Conservation (phyloP, 2,329 filamentous ascomycete species). For the Lojkania enalia region DNA sequence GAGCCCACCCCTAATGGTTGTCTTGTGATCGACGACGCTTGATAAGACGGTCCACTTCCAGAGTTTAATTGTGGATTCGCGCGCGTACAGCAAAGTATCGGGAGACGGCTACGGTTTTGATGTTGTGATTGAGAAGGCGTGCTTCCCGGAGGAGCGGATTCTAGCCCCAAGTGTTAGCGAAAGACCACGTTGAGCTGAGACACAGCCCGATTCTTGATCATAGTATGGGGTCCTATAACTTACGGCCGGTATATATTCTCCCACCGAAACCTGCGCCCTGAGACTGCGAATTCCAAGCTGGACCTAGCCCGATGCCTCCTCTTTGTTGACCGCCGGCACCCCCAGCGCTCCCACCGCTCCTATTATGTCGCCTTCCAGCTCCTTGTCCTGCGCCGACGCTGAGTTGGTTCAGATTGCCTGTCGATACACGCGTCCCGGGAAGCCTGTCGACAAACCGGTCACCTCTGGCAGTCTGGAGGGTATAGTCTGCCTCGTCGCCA, state of each 20-base stretch:
- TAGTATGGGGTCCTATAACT: slow-evolving; percentile 8
- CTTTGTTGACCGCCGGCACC: slow-evolving; percentile 29
- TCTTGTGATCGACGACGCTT: slow-evolving; percentile 36
- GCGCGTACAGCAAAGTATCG: slow-evolving; percentile 11
- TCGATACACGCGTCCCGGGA: slow-evolving; percentile 32
- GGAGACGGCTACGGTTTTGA: slow-evolving; percentile 22
- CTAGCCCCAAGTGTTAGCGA: neutral
- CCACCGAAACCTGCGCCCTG: slow-evolving; percentile 21
- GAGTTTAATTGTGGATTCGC: slow-evolving; percentile 17
- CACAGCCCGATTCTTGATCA: neutral
- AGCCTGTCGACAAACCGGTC: slow-evolving; percentile 37
- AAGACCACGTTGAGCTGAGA: neutral
- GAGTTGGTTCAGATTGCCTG: slow-evolving; percentile 25
- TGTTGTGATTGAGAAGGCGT: slow-evolving; percentile 28
- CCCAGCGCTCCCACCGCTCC: slow-evolving; percentile 29
- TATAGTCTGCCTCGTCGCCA: slow-evolving; percentile 49
- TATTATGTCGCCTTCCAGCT: slow-evolving; percentile 20
- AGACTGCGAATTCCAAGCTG: slow-evolving; percentile 24
- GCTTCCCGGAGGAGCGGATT: slow-evolving; percentile 18
- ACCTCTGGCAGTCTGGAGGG: slow-evolving; percentile 30
- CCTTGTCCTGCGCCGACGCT: slow-evolving; percentile 19
- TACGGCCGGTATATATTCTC: slow-evolving; percentile 26
- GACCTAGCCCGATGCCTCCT: slow-evolving; percentile 21
- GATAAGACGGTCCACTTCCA: slow-evolving; percentile 26
- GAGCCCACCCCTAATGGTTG: slow-evolving; percentile 32